Conservation (phyloP, 1,284 basidiomycete species). For the Volvariella surrecta region DNA sequence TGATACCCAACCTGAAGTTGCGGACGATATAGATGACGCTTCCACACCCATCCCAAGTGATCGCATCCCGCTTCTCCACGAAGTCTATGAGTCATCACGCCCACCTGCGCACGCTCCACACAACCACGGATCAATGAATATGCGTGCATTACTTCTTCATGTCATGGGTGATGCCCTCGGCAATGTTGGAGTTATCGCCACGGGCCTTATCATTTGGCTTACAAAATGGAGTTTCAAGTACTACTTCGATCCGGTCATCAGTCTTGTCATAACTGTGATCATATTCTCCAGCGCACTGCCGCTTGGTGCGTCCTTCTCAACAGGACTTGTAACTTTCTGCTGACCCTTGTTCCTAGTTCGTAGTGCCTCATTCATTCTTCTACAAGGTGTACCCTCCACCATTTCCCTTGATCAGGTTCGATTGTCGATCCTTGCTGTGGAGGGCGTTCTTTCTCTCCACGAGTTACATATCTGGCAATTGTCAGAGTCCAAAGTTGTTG, state of each 20-base stretch:
- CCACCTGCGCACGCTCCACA: constrained; percentile 12
- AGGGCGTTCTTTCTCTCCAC: constrained; percentile 89
- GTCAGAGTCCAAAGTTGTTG: constrained; percentile 73
- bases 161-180: constrained; percentile 96
- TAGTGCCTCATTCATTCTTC: constrained; percentile 92
- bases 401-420: constrained; percentile 87
- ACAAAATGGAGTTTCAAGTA: constrained; percentile 73
- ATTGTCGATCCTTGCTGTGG: constrained; percentile 68
- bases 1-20: constrained; percentile 3
- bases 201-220: constrained; percentile 90
- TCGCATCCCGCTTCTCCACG: constrained; percentile 29
- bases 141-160: constrained; percentile 91
- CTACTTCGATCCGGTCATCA: constrained; percentile 93
- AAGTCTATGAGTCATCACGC: constrained; percentile 8
- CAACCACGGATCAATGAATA: constrained; percentile 88
- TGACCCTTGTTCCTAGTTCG: constrained; percentile 40
- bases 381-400: constrained; percentile 90
- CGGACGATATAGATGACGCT: constrained; percentile 9
- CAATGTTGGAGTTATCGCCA: constrained; percentile 95
- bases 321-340: constrained; percentile 6
- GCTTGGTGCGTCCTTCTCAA: constrained; percentile 51
- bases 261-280: constrained; percentile 91
- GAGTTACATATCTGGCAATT: constrained; percentile 96
- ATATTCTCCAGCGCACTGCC: constrained; percentile 96
- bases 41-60: constrained; percentile 17